These are phyloP conservation scores for Pythium aphanidermatum DNA, from an alignment of 352 stramenopile species.

Conservation along the genomic window DNA sequence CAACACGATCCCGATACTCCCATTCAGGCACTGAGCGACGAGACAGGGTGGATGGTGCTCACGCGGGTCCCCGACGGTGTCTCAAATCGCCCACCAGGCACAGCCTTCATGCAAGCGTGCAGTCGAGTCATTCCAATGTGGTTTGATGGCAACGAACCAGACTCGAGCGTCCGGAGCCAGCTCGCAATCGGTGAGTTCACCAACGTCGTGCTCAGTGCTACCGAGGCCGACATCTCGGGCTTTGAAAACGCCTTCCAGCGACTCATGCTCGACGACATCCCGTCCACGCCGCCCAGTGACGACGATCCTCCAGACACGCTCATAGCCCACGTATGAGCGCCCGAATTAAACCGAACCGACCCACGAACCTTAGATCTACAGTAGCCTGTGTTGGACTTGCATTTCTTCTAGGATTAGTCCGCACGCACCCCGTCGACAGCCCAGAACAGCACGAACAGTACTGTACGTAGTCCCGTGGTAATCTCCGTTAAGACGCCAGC, in stretches of 20 bases:
- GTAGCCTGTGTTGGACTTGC: too few species aligned
- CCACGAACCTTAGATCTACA: too few species aligned
- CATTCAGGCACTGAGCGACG: conserved; percentile 37
- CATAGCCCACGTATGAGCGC: too few species aligned
- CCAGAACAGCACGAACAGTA: too few species aligned
- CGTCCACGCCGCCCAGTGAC: too few species aligned
- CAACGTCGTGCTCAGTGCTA: conserved; percentile 15
- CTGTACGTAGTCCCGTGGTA: too few species aligned
- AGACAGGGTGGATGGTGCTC: conserved; percentile 56
- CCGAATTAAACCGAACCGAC: too few species aligned
- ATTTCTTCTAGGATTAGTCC: too few species aligned
- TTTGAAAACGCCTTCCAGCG: conserved; percentile 14
- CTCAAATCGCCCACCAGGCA: background rate
- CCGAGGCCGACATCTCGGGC: conserved; percentile 6
- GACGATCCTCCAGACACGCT: background rate
- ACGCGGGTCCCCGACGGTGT: conserved; percentile 22
- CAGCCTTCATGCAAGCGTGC: conserved; percentile 34
- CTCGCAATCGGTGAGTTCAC: conserved; percentile 20
- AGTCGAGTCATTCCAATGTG: conserved; percentile 25
- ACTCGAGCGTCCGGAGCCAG: conserved; percentile 19
- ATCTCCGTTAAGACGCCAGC: too few species aligned
- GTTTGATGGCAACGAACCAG: conserved; percentile 11
- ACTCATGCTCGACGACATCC: conserved; percentile 11
- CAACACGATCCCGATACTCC: conserved; percentile 26
- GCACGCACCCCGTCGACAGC: too few species aligned